Conservation (phyloP, 176 grass and related monocot species). For the Eragrostis curvula region DNA sequence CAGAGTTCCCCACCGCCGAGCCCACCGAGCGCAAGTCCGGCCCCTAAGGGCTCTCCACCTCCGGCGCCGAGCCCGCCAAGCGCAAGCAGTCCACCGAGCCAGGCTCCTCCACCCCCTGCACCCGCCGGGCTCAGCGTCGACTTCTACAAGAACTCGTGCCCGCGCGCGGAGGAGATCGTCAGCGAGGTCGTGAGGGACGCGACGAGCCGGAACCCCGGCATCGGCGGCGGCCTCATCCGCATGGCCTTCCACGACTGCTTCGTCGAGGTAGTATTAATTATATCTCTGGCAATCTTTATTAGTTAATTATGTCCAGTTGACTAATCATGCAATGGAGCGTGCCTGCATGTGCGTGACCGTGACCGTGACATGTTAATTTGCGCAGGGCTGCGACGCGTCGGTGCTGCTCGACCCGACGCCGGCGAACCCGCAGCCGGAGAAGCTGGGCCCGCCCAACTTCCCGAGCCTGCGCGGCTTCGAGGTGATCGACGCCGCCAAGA, state of each 20-base stretch:
- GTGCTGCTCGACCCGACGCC: conserved; percentile 1
- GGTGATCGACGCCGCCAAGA: conserved; percentile 52
- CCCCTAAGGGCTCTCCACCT: too few species aligned
- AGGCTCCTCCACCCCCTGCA: not conserved
- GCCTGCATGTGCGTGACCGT: too few species aligned
- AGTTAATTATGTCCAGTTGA: too few species aligned
- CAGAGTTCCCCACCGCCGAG: not conserved
- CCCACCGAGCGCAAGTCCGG: not conserved
- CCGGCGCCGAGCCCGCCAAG: too few species aligned
- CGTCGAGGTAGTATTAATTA: too few species aligned
- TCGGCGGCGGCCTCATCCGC: conserved; percentile 36
- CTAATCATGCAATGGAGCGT: too few species aligned
- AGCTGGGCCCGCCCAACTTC: conserved; percentile 23
- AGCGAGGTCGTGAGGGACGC: not conserved
- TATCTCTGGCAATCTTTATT: too few species aligned
- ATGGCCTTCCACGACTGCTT: conserved; percentile 63
- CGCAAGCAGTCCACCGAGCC: not conserved
- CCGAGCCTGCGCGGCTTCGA: conserved; percentile 45
- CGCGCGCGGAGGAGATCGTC: conserved; percentile 7
- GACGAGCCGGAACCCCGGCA: not conserved
- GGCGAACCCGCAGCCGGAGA: conserved; percentile 46
- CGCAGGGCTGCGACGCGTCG: conserved; percentile 44
- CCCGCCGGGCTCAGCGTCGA: not conserved
- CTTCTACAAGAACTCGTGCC: conserved; percentile 42
- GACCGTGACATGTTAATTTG: not conserved